Percentiles rank a stretch among this genome's conserved stretches.
Evolutionary conservation across 2,329 filamentous ascomycete genomes (phyloP).

Genomic region (Sporothrix sp.): DNA sequence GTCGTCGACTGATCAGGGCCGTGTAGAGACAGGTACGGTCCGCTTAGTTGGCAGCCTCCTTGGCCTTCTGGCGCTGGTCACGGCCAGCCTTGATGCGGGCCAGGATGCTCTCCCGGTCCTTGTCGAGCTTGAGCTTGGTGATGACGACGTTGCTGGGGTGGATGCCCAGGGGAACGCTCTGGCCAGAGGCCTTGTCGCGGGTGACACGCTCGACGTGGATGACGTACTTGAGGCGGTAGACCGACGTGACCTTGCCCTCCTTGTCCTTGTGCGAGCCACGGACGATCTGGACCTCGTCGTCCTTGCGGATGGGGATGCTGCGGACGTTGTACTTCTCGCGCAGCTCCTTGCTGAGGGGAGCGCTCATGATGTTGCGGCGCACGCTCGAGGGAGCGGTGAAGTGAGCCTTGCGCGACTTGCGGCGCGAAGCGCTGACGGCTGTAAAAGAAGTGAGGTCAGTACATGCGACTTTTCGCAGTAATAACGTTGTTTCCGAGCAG

Average conservation of each 20-base stretch:
- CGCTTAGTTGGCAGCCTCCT: conserved; percentile 46
- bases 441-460: conserved; percentile 2
- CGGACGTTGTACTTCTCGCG: conserved; percentile 98
- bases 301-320: conserved; percentile 94
- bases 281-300: conserved; percentile 88
- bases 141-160: conserved; percentile 96
- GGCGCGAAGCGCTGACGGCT: conserved; percentile 72
- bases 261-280: conserved; percentile 94
- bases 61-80: conserved; percentile 64
- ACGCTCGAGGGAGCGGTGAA: conserved; percentile 90
- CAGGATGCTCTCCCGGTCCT: conserved; percentile 83
- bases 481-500: neutral
- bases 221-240: conserved; percentile 97
- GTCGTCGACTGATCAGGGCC: too few species aligned
- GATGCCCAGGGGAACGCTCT: conserved; percentile 88
- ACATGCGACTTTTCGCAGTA: neutral
- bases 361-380: conserved; percentile 95
- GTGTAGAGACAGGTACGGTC: too few species aligned
- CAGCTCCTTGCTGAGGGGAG: conserved; percentile 91
- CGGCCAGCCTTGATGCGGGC: conserved; percentile 75
- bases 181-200: conserved; percentile 95
- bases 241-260: conserved; percentile 95
- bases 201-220: conserved; percentile 95
- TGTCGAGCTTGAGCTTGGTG: conserved; percentile 97
- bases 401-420: conserved; percentile 99